Evolutionary conservation across 495 filamentous ascomycete species (phyloP).

Genomic region (Trichoderma asperelloides): DNA sequence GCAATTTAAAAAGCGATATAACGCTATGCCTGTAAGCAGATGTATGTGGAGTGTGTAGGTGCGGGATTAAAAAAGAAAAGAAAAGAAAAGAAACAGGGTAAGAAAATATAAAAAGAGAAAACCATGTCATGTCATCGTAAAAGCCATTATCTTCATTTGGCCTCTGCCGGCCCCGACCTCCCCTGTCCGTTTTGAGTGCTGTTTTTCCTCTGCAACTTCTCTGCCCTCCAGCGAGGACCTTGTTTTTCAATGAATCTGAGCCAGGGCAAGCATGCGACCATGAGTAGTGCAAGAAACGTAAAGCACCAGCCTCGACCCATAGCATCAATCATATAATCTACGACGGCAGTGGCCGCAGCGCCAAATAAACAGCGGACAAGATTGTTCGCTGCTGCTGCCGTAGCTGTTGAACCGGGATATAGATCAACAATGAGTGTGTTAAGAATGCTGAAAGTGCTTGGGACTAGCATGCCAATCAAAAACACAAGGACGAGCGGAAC

Average conservation of each 20-base stretch:
- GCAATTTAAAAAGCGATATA: background rate
- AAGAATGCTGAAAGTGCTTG: conserved; percentile 43
- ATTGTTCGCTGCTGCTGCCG: conserved; percentile 41
- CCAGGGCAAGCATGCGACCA: conserved; percentile 25
- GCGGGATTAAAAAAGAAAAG: too few species aligned
- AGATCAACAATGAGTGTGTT: conserved; percentile 40
- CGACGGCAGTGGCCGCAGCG: conserved; percentile 34
- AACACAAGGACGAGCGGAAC: conserved; percentile 48
- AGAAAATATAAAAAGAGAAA: background rate
- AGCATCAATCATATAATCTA: conserved; percentile 31
- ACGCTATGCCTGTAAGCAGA: background rate
- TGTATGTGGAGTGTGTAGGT: background rate
- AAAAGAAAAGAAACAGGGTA: background rate
- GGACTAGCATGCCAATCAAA: conserved; percentile 43
- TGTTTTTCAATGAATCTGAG: conserved; percentile 29
- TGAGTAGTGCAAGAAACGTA: conserved; percentile 34
- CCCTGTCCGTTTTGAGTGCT: background rate
- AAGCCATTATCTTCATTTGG: background rate
- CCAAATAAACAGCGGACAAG: conserved; percentile 35
- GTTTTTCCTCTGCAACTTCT: conserved; percentile 18
- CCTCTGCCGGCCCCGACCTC: background rate
- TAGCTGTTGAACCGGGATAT: conserved; percentile 35
- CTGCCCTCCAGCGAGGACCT: conserved; percentile 35
- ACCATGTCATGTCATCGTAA: background rate
- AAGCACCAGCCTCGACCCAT: conserved; percentile 41